Evolutionary conservation across 148 eudicot genomes (phyloP).

Genomic region (Selenicereus undatus): DNA sequence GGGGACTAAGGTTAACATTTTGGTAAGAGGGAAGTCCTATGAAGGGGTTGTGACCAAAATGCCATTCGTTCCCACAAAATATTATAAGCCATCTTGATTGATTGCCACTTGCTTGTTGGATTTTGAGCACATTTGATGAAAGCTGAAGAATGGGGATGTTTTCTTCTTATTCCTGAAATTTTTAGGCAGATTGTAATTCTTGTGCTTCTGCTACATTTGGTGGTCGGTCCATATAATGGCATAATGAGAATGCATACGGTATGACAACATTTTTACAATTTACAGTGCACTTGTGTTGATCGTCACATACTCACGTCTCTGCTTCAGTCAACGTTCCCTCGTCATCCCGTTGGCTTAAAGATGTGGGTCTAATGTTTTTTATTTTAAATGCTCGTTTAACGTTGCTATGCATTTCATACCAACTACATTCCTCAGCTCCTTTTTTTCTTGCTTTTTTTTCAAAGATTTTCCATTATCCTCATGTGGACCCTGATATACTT

Average conservation of each 20-base stretch:
- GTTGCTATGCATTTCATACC: too few species aligned
- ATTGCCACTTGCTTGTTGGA: background rate
- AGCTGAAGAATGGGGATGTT: background rate
- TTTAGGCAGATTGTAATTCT: background rate
- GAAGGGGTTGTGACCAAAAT: slow-evolving; percentile 80
- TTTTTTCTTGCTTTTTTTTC: too few species aligned
- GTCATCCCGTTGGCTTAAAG: too few species aligned
- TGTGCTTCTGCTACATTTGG: background rate
- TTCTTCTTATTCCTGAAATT: background rate
- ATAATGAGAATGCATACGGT: background rate
- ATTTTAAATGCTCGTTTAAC: too few species aligned
- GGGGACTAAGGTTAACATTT: slow-evolving; percentile 71
- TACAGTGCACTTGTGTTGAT: too few species aligned
- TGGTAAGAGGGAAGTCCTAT: slow-evolving; percentile 68
- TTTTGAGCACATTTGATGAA: background rate
- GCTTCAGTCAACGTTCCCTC: background rate
- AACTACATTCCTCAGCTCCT: background rate
- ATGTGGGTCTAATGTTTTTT: too few species aligned
- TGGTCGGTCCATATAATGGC: too few species aligned
- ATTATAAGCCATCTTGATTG: slow-evolving; percentile 66
- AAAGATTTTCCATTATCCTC: too few species aligned
- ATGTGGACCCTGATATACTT: too few species aligned
- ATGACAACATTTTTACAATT: background rate
- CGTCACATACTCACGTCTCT: background rate
- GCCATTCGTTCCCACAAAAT: slow-evolving; percentile 94